Percentiles rank a stretch among this genome's conserved stretches.
Evolutionary conservation across 1,284 basidiomycete species (phyloP).

Genomic region (Ustilago crameri): DNA sequence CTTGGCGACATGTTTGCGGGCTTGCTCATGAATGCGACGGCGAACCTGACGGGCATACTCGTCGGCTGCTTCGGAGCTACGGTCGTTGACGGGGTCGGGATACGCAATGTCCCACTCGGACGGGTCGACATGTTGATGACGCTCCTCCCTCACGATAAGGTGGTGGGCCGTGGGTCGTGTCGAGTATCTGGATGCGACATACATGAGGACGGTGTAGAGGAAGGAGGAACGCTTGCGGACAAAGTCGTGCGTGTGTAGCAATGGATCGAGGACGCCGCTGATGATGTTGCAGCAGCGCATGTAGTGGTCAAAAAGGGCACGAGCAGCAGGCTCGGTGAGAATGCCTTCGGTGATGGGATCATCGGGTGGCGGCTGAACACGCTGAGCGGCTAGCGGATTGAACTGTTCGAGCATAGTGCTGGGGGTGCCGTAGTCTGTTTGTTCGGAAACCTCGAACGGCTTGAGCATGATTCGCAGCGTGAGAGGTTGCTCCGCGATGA

Average conservation of each 20-base stretch:
- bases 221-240: constrained; percentile 46
- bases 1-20: constrained; percentile 40
- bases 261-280: constrained; percentile 38
- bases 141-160: constrained; percentile 30
- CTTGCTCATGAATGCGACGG: constrained; percentile 33
- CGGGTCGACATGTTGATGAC: constrained; percentile 19
- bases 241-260: constrained; percentile 51
- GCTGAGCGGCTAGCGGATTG: constrained; percentile 29
- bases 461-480: constrained; percentile 51
- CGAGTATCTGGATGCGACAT: constrained; percentile 34
- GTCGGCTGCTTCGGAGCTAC: constrained; percentile 24
- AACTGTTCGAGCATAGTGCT: constrained; percentile 29
- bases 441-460: constrained; percentile 44
- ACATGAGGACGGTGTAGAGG: constrained; percentile 50
- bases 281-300: constrained; percentile 42
- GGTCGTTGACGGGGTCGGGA: constrained; percentile 17
- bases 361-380: constrained; percentile 22
- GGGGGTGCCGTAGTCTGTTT: constrained; percentile 41
- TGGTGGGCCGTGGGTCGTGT: constrained; percentile 38
- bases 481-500: constrained; percentile 48
- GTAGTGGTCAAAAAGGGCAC: constrained; percentile 44
- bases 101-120: constrained; percentile 42
- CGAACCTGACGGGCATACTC: constrained; percentile 39
- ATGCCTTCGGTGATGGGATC: constrained; percentile 48
- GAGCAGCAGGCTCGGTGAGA: constrained; percentile 41